phyloP scores from a whole-genome alignment of 805 yeast genomes.

The Zygosaccharomyces bisporus region DNA sequence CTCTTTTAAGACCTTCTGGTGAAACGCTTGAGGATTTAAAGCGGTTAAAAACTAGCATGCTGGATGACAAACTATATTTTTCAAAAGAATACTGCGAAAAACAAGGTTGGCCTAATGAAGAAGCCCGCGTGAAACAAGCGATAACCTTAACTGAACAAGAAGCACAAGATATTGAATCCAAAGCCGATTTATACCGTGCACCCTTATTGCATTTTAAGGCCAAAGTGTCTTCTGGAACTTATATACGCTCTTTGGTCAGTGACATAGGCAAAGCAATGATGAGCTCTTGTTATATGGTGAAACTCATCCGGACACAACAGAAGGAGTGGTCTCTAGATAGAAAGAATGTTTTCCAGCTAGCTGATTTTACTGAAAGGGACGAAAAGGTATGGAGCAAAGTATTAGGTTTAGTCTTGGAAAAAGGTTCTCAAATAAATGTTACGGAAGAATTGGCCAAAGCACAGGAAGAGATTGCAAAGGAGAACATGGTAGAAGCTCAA shows the following conservation, averaged over 20 bases:
- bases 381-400: constrained; percentile 71
- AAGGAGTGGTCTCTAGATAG: constrained; percentile 78
- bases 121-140: constrained; percentile 40
- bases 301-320: constrained; percentile 67
- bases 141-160: constrained; percentile 39
- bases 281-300: constrained; percentile 84
- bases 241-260: constrained; percentile 83
- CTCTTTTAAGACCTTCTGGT: constrained; percentile 38
- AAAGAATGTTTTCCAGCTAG: constrained; percentile 60
- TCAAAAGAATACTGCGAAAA: constrained; percentile 52
- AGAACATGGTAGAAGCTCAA: not conserved
- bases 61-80: constrained; percentile 58
- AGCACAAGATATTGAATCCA: constrained; percentile 21
- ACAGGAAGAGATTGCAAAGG: constrained; percentile 21
- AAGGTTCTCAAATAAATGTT: constrained; percentile 42
- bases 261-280: constrained; percentile 82
- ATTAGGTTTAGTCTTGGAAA: constrained; percentile 49
- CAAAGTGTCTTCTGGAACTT: constrained; percentile 90
- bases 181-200: constrained; percentile 46
- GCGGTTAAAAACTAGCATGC: constrained; percentile 48
- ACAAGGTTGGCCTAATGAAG: constrained; percentile 41
- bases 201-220: constrained; percentile 72
- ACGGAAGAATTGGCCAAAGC: constrained; percentile 38
- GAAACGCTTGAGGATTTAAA: constrained; percentile 27
- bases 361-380: constrained; percentile 58